Evolutionary conservation across 2,329 filamentous ascomycete genomes (phyloP).

Genomic region (Shiraia bambusicola): DNA sequence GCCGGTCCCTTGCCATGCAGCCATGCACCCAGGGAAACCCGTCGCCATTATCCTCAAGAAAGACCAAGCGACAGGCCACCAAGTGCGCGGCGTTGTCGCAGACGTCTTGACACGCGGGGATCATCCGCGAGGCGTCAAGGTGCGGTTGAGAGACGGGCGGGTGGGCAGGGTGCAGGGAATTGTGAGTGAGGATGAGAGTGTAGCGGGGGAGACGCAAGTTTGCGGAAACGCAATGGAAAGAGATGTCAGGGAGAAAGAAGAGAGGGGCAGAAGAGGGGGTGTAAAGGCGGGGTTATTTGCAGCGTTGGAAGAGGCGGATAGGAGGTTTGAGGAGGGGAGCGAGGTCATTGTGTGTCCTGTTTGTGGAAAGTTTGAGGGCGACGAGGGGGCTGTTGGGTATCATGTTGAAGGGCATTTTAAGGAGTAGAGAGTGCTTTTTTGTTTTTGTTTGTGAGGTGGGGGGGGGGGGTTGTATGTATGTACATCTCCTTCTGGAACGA

Average conservation of each 20-base stretch:
- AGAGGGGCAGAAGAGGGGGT: constrained; percentile 16
- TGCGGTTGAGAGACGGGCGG: constrained; percentile 68
- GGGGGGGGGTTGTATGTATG: not conserved
- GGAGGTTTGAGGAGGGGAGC: constrained; percentile 30
- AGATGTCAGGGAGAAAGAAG: constrained; percentile 33
- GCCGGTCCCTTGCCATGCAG: constrained; percentile 23
- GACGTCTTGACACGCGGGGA: constrained; percentile 72
- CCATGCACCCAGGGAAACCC: constrained; percentile 58
- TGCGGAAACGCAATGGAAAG: constrained; percentile 26
- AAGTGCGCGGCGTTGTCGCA: constrained; percentile 66
- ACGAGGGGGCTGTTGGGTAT: constrained; percentile 66
- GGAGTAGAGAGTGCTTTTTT: constrained; percentile 1
- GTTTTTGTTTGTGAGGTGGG: not conserved
- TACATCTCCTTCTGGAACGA: too few relatives aligned
- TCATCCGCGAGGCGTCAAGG: constrained; percentile 78
- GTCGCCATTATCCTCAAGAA: constrained; percentile 76
- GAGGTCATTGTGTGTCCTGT: constrained; percentile 59
- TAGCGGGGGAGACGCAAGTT: constrained; percentile 28
- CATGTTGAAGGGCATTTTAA: constrained; percentile 64
- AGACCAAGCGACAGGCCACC: constrained; percentile 72
- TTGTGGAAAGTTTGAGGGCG: constrained; percentile 66
- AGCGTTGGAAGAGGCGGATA: constrained; percentile 31
- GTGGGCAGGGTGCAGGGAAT: constrained; percentile 73
- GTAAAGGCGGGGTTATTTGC: constrained; percentile 21
- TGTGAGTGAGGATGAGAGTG: constrained; percentile 30